phyloP scores from a whole-genome alignment of 441 rosid species.

The Isatis lusitanica region DNA sequence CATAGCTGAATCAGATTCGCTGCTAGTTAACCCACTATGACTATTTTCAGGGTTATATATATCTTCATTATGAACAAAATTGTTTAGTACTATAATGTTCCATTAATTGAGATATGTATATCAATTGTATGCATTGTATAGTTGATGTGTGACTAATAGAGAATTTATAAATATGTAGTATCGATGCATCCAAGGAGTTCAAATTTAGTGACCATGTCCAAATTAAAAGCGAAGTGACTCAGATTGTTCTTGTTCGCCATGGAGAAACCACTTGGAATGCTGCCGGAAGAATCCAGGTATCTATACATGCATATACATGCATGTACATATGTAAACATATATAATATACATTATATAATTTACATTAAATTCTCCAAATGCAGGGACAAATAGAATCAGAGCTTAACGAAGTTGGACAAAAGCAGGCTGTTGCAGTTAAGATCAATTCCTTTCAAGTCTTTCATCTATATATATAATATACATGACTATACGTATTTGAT shows the following conservation, averaged over 20 bases:
- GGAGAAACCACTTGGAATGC: constrained; percentile 74
- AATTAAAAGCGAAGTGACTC: constrained; percentile 36
- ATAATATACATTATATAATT: too few species aligned
- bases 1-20: not conserved
- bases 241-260: constrained; percentile 58
- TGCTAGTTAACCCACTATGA: not conserved
- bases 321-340: not conserved
- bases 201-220: constrained; percentile 29
- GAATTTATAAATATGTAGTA: constrained; percentile 20
- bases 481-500: not conserved
- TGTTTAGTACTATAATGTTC: not conserved
- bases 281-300: constrained; percentile 59
- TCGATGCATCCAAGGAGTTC: constrained; percentile 25
- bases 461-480: not conserved
- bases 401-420: constrained; percentile 56
- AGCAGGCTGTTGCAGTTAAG: constrained; percentile 54
- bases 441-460: constrained; percentile 7
- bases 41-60: not conserved
- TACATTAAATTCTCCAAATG: not conserved
- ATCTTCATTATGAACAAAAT: not conserved
- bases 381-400: constrained; percentile 69
- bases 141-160: not conserved
- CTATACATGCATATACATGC: not conserved
- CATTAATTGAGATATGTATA: not conserved
- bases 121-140: not conserved